A percentile compares a stretch with the other conserved stretches of the same genome.
Evolutionary conservation across 345 rosid genomes (phyloP).

Genomic region (Dipteronia sinensis): DNA sequence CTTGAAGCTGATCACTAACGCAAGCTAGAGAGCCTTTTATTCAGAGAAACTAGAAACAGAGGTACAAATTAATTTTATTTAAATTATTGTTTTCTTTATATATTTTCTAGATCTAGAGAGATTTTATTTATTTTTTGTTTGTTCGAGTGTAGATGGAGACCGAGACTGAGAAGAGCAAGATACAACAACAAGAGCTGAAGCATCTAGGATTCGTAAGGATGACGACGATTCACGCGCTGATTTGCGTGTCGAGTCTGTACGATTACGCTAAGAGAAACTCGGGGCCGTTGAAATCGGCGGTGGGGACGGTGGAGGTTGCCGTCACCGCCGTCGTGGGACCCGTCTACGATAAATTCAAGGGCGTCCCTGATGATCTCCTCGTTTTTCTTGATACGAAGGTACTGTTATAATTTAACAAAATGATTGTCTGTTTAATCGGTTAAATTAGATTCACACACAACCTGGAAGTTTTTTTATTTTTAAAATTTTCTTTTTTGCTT

Average conservation of each 20-base stretch:
- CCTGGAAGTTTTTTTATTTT: neutral
- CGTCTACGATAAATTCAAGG: conserved; percentile 59
- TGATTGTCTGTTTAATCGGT: too few relatives aligned
- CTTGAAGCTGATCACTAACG: neutral
- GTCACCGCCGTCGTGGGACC: conserved; percentile 69
- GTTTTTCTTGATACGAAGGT: conserved; percentile 79
- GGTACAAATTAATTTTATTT: neutral
- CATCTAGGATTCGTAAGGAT: conserved; percentile 69
- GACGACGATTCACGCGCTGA: conserved; percentile 56
- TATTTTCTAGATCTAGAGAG: neutral
- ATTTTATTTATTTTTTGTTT: too few relatives aligned
- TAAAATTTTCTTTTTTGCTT: neutral
- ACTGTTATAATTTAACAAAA: neutral
- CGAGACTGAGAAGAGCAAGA: conserved; percentile 28
- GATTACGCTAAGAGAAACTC: conserved; percentile 74
- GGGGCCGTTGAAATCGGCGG: conserved; percentile 73
- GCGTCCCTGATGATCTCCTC: conserved; percentile 71
- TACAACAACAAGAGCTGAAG: conserved; percentile 41
- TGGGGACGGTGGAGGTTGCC: conserved; percentile 65
- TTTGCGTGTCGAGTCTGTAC: conserved; percentile 58
- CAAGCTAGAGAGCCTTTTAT: neutral
- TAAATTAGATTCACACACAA: too few relatives aligned
- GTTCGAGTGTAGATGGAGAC: conserved; percentile 40
- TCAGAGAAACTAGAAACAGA: neutral
- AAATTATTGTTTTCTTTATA: neutral